Conservation (phyloP, 129 eudicot genomes). For the Saussurea involucrata region DNA sequence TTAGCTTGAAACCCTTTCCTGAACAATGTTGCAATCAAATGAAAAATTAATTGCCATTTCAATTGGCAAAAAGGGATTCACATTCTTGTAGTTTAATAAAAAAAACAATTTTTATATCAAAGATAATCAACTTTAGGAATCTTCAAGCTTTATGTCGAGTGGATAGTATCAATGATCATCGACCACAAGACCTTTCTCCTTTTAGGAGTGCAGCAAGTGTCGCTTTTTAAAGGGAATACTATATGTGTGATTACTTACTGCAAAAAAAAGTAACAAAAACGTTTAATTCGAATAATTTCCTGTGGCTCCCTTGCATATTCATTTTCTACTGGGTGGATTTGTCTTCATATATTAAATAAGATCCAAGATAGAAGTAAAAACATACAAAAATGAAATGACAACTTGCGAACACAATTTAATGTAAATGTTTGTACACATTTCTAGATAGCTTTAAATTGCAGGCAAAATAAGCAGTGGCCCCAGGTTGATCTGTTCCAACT, state of each 20-base stretch:
- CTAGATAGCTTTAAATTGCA: not conserved
- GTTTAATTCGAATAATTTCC: not conserved
- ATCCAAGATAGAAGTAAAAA: not conserved
- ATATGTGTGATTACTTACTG: not conserved
- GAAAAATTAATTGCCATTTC: not conserved
- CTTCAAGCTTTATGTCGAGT: not conserved
- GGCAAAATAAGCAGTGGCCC: not conserved
- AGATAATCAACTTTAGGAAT: not conserved
- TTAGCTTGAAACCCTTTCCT: not conserved
- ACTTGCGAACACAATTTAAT: not conserved
- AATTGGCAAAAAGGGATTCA: not conserved
- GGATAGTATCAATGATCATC: not conserved
- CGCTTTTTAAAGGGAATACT: not conserved
- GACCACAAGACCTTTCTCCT: not conserved
- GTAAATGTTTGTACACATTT: not conserved
- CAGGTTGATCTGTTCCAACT: not conserved
- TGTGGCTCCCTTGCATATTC: not conserved
- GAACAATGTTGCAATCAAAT: not conserved
- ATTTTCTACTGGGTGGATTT: slow-evolving; percentile 4
- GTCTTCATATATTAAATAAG: not conserved
- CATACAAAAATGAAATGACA: not conserved
- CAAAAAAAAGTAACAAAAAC: not conserved
- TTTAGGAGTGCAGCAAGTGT: not conserved
- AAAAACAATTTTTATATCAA: not conserved
- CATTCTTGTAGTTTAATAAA: not conserved